Evolutionary conservation across 371 early-diverging fungal species (phyloP), one percentile per base, ranked within the genome.

Genomic region (Batrachochytrium dendrobatidis): DNA sequence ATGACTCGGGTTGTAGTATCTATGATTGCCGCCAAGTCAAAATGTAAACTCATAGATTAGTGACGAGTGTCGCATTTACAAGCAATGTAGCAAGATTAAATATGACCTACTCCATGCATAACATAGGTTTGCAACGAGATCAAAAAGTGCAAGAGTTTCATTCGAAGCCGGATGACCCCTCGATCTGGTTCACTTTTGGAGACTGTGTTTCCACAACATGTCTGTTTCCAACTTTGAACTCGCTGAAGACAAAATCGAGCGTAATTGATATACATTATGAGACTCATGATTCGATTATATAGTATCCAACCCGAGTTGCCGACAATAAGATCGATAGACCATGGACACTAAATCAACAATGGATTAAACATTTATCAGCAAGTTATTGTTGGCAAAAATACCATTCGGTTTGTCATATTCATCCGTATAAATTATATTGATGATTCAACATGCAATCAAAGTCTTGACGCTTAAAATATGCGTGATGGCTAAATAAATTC

Each of bases 91-190:
- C n/a, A n/a, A n/a, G n/a, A n/a, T 15, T 12, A n/a, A n/a, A 12
- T 25, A 29, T 7, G 49, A 6, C 49, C 6, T 24, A 48, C 49
- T 12, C 49, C 49, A 29, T 48, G 49, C 49, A 48, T 48, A 29
- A 48, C 49, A 48, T 48, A 48, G 8, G 8, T 48, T 29, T 48
- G 49, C 49, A 48, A 6, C 49, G 49, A 48, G n/a, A 7, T 48
- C 12, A 48, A 12, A 48, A 48, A 48, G 24, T 48, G 49, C 49
- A 48, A 25, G 12, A 48, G 49, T 29, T 48, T 48, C 49, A 48
- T 48, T 8, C 49, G 49, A 22, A 48, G 8, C 24, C 29, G 8
- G 49, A 24, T 24, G n/a, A n/a, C n/a, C n/a, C n/a, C n/a, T n/a
- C n/a, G n/a, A n/a, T n/a, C n/a, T n/a, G n/a, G n/a, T n/a, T n/a